Conservation (phyloP, 116 monocot genomes). For the Thalassia testudinum region DNA sequence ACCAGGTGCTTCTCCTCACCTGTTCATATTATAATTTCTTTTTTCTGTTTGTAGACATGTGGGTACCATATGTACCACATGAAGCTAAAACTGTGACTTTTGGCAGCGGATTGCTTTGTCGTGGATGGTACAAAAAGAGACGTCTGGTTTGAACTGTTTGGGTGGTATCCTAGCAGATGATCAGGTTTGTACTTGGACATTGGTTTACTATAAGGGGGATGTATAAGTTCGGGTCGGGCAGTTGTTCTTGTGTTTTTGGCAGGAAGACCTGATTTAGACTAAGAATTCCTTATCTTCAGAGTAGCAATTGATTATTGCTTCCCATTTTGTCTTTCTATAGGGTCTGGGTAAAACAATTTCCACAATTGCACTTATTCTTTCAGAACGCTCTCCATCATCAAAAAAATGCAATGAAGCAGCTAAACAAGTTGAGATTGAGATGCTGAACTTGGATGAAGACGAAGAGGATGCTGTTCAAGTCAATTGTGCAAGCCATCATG, state of each 20-base stretch:
- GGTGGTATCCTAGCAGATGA: slow-evolving; percentile 95
- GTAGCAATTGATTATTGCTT: neutral
- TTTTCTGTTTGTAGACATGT: neutral
- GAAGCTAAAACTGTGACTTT: neutral
- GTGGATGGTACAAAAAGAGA: slow-evolving; percentile 92
- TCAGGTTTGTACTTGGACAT: slow-evolving; percentile 28
- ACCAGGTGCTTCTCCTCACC: slow-evolving; percentile 36
- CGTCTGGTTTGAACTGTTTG: slow-evolving; percentile 27
- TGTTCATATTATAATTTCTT: neutral
- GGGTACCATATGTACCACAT: neutral
- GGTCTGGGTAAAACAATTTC: slow-evolving; percentile 84
- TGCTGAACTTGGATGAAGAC: slow-evolving; percentile 46
- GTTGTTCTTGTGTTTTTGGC: neutral
- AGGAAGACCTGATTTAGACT: too few relatives aligned
- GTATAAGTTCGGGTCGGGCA: neutral
- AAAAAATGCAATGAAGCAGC: slow-evolving; percentile 7
- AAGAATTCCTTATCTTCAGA: neutral
- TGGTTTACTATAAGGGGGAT: neutral
- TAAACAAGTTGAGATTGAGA: slow-evolving; percentile 27
- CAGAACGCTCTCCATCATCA: slow-evolving; percentile 35
- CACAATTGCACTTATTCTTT: slow-evolving; percentile 70
- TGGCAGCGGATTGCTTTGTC: slow-evolving; percentile 69
- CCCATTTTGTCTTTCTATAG: slow-evolving; percentile 18
- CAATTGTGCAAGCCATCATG: slow-evolving; percentile 4
- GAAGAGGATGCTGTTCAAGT: slow-evolving; percentile 11